Percentiles rank a stretch among this genome's conserved stretches.
phyloP scores from a whole-genome alignment of 805 yeast genomes.

The Metschnikowia baotianmanensis region DNA sequence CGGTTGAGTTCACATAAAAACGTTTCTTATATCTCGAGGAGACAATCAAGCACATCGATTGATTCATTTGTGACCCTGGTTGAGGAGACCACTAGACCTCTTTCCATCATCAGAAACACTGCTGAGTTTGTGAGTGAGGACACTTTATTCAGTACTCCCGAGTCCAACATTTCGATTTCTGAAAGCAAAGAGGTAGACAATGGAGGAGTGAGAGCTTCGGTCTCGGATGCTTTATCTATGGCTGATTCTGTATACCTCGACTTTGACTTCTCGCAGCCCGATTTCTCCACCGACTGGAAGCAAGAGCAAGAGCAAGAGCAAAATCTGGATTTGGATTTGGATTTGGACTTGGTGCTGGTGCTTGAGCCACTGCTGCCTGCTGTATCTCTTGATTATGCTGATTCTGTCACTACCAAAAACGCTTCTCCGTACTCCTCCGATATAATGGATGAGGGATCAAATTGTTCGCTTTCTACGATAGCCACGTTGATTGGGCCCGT shows the following conservation, averaged over 20 bases:
- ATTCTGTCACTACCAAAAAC: conserved; percentile 12
- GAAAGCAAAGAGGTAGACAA: background rate
- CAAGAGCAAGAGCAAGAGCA: no score
- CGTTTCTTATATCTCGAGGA: conserved; percentile 10
- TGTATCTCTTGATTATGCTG: conserved; percentile 15
- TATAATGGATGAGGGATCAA: conserved; percentile 25
- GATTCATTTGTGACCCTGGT: conserved; percentile 14
- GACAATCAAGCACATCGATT: conserved; percentile 10
- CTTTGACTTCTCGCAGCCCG: no score
- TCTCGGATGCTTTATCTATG: no score
- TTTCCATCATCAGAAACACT: conserved; percentile 3
- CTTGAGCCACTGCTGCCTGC: conserved; percentile 10
- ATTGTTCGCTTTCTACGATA: conserved; percentile 28
- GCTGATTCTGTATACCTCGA: no score
- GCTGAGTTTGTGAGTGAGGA: background rate
- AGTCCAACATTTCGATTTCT: background rate
- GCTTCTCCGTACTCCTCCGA: conserved; percentile 11
- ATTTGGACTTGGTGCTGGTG: no score
- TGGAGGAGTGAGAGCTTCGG: no score
- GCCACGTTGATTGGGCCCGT: conserved; percentile 24
- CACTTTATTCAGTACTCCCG: conserved; percentile 1
- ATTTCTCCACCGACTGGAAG: no score
- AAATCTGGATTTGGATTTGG: no score
- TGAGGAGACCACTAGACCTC: conserved; percentile 9
- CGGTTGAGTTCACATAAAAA: conserved; percentile 30